A percentile compares a stretch with the other conserved stretches of the same genome.
These are phyloP conservation scores for Kwoniella bestiolae DNA, from an alignment of 768 basidiomycete species.

Conservation along the genomic window DNA sequence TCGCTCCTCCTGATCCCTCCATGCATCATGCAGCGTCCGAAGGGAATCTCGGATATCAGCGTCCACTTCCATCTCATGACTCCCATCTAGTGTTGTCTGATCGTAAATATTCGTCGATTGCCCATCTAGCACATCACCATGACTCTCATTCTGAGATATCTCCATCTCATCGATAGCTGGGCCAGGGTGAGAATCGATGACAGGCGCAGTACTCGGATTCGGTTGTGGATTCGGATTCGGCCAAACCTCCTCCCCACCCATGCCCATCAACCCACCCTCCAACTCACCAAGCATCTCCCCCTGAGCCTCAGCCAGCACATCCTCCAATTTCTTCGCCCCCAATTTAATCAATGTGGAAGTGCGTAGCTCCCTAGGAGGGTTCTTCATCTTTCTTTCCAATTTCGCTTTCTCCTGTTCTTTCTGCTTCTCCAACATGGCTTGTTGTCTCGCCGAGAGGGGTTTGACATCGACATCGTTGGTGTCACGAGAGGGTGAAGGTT, in stretches of 20 bases:
- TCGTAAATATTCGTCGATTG: too few relatives aligned
- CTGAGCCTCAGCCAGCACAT: conserved; percentile 12
- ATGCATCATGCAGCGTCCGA: background rate
- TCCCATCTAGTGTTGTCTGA: too few relatives aligned
- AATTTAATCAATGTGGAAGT: conserved; percentile 21
- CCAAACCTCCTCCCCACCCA: conserved; percentile 10
- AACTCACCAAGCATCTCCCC: conserved; percentile 9
- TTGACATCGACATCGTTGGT: background rate
- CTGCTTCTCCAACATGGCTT: background rate
- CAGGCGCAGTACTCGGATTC: background rate
- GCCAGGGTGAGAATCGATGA: too few relatives aligned
- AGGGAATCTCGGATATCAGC: background rate
- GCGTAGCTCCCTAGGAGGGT: conserved; percentile 14
- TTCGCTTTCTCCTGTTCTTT: conserved; percentile 12
- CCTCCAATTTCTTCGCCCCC: conserved; percentile 20
- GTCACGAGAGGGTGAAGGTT: too few relatives aligned
- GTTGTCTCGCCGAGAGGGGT: conserved; percentile 1
- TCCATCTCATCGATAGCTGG: too few relatives aligned
- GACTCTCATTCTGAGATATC: too few relatives aligned
- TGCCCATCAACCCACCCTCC: conserved; percentile 3
- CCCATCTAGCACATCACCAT: too few relatives aligned
- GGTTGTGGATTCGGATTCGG: conserved; percentile 13
- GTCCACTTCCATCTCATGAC: background rate
- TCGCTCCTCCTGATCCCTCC: background rate
- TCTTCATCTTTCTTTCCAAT: conserved; percentile 4